Percentiles rank a stretch among this genome's conserved stretches.
Conservation (phyloP, 2,329 filamentous ascomycete genomes). For the Ophiosphaerella narmari region DNA sequence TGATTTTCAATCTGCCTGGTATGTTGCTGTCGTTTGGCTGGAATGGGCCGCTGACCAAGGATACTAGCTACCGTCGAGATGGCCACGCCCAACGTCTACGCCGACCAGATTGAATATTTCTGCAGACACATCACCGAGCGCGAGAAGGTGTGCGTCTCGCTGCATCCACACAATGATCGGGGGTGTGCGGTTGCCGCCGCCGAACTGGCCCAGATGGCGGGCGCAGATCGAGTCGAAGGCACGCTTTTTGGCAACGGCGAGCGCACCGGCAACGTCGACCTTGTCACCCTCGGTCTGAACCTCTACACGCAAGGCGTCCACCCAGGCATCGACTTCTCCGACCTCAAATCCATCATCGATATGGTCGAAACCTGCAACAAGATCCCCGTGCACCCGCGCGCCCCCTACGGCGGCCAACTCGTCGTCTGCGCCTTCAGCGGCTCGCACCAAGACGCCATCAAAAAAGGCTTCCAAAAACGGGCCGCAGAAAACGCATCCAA, state of each 20-base stretch:
- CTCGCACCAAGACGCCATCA: conserved; percentile 94
- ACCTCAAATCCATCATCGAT: conserved; percentile 83
- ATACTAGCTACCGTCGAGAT: conserved; percentile 82
- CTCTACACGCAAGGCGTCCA: conserved; percentile 92
- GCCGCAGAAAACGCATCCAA: conserved; percentile 62
- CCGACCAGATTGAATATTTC: conserved; percentile 96
- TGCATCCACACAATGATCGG: conserved; percentile 94
- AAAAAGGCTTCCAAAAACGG: conserved; percentile 79
- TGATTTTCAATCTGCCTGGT: conserved; percentile 90
- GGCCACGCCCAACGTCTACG: conserved; percentile 92
- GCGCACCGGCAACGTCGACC: conserved; percentile 91
- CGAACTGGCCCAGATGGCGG: conserved; percentile 94
- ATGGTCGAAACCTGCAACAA: conserved; percentile 92
- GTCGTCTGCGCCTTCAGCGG: conserved; percentile 93
- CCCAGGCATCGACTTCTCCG: conserved; percentile 87
- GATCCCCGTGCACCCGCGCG: conserved; percentile 87
- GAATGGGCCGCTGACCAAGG: no score
- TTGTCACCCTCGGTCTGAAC: conserved; percentile 90
- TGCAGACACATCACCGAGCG: conserved; percentile 82
- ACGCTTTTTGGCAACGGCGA: conserved; percentile 95
- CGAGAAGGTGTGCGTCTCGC: conserved; percentile 83
- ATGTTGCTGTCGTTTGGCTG: no score
- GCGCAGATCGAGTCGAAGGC: conserved; percentile 90
- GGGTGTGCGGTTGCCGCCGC: conserved; percentile 88
- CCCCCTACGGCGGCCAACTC: conserved; percentile 87